Percentiles rank a stretch among this genome's conserved stretches.
phyloP scores from a whole-genome alignment of 495 filamentous ascomycete species.

The Aspergillus saccharolyticus region DNA sequence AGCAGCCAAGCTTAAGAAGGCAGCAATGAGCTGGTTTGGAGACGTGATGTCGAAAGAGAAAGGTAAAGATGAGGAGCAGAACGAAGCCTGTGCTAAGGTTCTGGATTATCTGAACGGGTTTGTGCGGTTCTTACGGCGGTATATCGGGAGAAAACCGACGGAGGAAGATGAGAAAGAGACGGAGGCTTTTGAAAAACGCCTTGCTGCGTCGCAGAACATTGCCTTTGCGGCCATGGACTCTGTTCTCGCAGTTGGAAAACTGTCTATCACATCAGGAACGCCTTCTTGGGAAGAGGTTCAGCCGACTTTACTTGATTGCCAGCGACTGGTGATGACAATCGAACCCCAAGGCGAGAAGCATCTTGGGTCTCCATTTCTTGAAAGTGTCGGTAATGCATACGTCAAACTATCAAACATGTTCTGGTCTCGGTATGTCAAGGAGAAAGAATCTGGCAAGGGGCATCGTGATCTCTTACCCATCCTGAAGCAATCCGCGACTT shows the following conservation, averaged over 20 bases:
- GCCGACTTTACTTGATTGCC: slow-evolving; percentile 33
- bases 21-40: slow-evolving; percentile 51
- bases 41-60: slow-evolving; percentile 29
- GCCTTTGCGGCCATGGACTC: slow-evolving; percentile 41
- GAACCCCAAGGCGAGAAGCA: slow-evolving; percentile 25
- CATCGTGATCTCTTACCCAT: slow-evolving; percentile 35
- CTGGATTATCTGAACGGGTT: slow-evolving; percentile 40
- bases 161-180: slow-evolving; percentile 28
- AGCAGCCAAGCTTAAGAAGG: slow-evolving; percentile 58
- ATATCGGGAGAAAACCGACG: slow-evolving; percentile 33
- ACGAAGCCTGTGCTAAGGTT: slow-evolving; percentile 21
- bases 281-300: slow-evolving; percentile 40
- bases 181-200: slow-evolving; percentile 28
- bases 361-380: slow-evolving; percentile 13
- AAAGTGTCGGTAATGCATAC: slow-evolving; percentile 26
- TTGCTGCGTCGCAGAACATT: slow-evolving; percentile 32
- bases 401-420: slow-evolving; percentile 72
- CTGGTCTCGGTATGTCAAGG: slow-evolving; percentile 58
- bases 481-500: slow-evolving; percentile 45
- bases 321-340: slow-evolving; percentile 35
- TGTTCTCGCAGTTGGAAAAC: slow-evolving; percentile 35
- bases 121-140: slow-evolving; percentile 42
- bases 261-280: slow-evolving; percentile 35
- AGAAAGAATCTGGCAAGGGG: slow-evolving; percentile 37
- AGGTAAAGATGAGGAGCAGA: slow-evolving; percentile 16